Conservation (phyloP, 192 early-diverging fungal species). For the Funneliformis mosseae region DNA sequence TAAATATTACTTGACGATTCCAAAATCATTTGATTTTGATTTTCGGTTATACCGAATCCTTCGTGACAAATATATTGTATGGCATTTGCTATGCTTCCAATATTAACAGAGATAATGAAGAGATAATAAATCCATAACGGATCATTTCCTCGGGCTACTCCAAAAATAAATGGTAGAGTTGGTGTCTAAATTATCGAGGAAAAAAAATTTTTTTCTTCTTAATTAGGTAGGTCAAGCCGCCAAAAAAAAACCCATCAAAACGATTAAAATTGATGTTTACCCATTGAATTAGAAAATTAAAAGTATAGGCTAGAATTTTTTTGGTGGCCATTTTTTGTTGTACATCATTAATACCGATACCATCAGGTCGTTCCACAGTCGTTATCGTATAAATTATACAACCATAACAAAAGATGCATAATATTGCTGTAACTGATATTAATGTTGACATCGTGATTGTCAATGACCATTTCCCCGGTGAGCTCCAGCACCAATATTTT, state of each 20-base stretch:
- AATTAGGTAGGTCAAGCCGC: neutral
- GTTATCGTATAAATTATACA: neutral
- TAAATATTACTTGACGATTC: too few species aligned
- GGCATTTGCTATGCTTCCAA: slow-evolving; percentile 5
- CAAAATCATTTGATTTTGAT: too few species aligned
- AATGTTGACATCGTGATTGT: neutral
- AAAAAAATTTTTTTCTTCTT: neutral
- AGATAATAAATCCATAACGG: slow-evolving; percentile 9
- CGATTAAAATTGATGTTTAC: neutral
- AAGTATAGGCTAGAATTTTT: neutral
- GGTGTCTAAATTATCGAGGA: neutral
- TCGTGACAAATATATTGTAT: slow-evolving; percentile 11
- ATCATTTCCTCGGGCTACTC: neutral
- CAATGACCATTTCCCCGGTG: neutral
- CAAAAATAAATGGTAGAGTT: slow-evolving; percentile 1
- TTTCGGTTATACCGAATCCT: neutral
- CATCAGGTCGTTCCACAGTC: neutral
- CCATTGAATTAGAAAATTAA: slow-evolving; percentile 7
- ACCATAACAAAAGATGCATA: neutral
- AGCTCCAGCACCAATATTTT: slow-evolving; percentile 14
- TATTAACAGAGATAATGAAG: neutral
- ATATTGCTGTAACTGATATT: neutral
- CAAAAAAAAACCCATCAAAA: neutral
- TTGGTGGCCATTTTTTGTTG: neutral
- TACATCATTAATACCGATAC: neutral